phyloP scores from a whole-genome alignment of 2,329 filamentous ascomycete species.

The Cladosporium sphaerospermum region DNA sequence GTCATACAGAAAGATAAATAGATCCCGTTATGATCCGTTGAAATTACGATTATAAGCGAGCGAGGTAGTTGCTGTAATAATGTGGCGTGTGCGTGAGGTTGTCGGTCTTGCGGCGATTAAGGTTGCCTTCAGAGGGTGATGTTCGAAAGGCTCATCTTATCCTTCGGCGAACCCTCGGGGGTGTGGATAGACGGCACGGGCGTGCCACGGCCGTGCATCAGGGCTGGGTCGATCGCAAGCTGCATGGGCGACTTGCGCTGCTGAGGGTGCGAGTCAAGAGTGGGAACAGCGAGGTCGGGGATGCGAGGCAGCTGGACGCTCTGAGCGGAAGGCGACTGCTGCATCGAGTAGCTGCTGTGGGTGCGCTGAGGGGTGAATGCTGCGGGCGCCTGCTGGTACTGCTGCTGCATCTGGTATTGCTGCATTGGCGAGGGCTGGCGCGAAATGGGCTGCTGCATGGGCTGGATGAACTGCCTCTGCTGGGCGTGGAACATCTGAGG shows the following conservation, averaged over 20 bases:
- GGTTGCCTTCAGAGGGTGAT: conserved; percentile 22
- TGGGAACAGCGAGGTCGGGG: conserved; percentile 18
- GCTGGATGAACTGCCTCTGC: conserved; percentile 16
- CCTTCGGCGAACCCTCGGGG: conserved; percentile 30
- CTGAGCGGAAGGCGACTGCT: conserved; percentile 17
- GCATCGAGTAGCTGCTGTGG: conserved; percentile 7
- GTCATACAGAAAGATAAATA: conserved; percentile 11
- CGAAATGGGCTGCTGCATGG: conserved; percentile 19
- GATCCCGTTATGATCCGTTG: background rate
- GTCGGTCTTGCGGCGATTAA: conserved; percentile 2
- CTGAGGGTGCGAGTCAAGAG: conserved; percentile 10
- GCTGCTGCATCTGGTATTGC: conserved; percentile 11
- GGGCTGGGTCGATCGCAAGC: conserved; percentile 23
- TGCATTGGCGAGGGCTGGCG: conserved; percentile 12
- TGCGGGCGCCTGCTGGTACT: conserved; percentile 8
- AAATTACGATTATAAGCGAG: conserved; percentile 14
- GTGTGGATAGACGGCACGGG: conserved; percentile 21
- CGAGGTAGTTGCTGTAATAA: background rate
- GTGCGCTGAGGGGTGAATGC: background rate
- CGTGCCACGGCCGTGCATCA: conserved; percentile 19
- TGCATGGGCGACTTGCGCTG: conserved; percentile 12
- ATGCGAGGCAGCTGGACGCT: conserved; percentile 25
- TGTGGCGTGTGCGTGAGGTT: background rate
- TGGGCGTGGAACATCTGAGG: conserved; percentile 20
- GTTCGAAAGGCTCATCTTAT: conserved; percentile 35